Conservation (phyloP, 169 alveolate genomes). For the Eimeria necatrix region DNA sequence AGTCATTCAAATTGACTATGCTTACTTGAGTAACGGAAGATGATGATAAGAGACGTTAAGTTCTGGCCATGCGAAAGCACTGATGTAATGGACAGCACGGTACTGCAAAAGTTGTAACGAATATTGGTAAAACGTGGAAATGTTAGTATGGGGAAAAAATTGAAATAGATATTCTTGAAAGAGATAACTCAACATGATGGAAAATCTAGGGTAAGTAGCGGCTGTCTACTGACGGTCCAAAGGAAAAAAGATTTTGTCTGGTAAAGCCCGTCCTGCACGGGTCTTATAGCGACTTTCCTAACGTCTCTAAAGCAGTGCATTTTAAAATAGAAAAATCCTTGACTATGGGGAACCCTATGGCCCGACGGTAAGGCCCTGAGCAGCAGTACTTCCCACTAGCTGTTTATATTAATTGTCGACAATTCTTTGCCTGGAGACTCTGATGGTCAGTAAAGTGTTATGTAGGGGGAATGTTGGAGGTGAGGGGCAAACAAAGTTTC, state of each 20-base stretch:
- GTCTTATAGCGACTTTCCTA: not conserved
- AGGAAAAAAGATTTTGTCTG: too few relatives aligned
- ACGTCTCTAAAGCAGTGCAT: not conserved
- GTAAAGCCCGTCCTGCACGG: not conserved
- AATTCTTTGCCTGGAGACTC: not conserved
- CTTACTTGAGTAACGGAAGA: not conserved
- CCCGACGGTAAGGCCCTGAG: not conserved
- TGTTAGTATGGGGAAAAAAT: too few relatives aligned
- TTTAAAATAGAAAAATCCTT: not conserved
- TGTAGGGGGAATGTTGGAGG: slow-evolving; percentile 44
- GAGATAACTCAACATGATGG: too few relatives aligned
- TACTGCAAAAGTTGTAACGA: not conserved
- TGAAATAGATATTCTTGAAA: too few relatives aligned
- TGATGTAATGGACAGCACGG: not conserved
- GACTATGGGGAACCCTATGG: not conserved
- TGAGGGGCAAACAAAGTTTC: slow-evolving; percentile 39
- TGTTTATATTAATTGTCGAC: not conserved
- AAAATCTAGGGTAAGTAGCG: too few relatives aligned
- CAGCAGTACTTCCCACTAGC: not conserved
- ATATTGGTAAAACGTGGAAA: not conserved
- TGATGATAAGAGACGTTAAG: not conserved
- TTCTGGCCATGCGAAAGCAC: not conserved
- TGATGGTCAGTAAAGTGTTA: slow-evolving; percentile 1
- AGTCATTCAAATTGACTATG: not conserved
- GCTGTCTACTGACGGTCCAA: too few relatives aligned